These are phyloP conservation scores for Carex kokanica DNA, from an alignment of 176 grass and related monocot genomes.

Conservation along the genomic window DNA sequence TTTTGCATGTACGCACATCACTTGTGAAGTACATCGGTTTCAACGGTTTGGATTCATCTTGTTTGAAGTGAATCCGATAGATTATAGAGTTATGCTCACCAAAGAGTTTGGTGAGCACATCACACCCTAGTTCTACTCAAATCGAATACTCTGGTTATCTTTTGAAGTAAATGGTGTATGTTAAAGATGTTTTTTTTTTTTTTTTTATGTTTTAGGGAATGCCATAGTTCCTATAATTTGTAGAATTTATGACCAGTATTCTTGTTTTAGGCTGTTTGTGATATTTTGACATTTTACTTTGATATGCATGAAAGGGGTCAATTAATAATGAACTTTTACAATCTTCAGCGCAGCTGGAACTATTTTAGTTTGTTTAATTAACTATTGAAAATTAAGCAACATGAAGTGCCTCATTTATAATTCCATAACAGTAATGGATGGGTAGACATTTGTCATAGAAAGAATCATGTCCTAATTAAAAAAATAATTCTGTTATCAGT, in stretches of 20 bases:
- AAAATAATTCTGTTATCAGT: background rate
- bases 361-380: background rate
- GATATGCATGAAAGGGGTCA: background rate
- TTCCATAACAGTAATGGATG: background rate
- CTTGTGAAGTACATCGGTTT: no score
- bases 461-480: background rate
- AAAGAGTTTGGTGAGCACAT: no score
- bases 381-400: background rate
- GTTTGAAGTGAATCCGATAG: no score
- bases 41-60: no score
- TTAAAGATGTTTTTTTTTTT: background rate
- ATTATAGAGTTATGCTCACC: no score
- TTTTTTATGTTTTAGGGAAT: background rate
- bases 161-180: background rate
- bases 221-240: background rate
- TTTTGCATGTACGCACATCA: no score
- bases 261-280: background rate
- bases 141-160: background rate
- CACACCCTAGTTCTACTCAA: no score
- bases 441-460: background rate
- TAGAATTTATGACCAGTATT: background rate
- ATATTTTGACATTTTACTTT: background rate
- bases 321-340: background rate
- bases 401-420: background rate
- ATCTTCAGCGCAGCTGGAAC: background rate